Evolutionary conservation across 2,329 filamentous ascomycete species (phyloP), one percentile per base, ranked within the genome.

Genomic region (Byssoonygena ceratinophila): DNA sequence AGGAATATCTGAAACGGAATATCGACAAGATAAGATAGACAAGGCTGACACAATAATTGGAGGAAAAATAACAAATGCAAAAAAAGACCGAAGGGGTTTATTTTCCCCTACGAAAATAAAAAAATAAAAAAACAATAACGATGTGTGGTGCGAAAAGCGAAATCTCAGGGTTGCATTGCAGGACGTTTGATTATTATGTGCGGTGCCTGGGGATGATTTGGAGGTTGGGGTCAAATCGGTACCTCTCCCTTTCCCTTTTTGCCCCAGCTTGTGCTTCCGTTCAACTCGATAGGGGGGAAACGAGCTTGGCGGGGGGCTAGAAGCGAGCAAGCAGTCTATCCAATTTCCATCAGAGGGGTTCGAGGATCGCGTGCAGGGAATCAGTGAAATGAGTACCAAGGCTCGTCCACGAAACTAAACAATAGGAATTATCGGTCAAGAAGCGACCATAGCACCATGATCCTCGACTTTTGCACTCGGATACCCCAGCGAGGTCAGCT

Each of bases 1-100:
- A 45, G 49, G 41, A 51, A 36, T 51, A 51, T 44, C 29, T 51
- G 49, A 51, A 51, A 51, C 49, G 49, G 29, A 22, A 45, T 51
- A 45, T 51, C 37, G 40, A 44, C 40, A 37, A 37, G 27, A 43
- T 43, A 43, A 40, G 11, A 41, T 22, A 23, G 37, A 11, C 34
- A 36, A 31, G 34, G 34, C 34, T 31, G 16, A 23, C 34, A 7
- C 34, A 49, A 16, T 50, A 32, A 43, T 50, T 50, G 47, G 47
- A 50, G 47, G 47, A 50, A 43, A 50, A 43, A 41, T 12, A 34
- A 31, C 37, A 11, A n/a, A 50, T 43, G 36, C 36, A 34, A 20
- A 43, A 34, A 50, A 50, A 32, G 43, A 50, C 34, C 32, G 27
- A 36, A 2, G 20, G 31, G n/a, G 29, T 14, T 23, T 41, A 23